Conservation (phyloP, 306 rosid genomes). For the Sesbania bispinosa region DNA sequence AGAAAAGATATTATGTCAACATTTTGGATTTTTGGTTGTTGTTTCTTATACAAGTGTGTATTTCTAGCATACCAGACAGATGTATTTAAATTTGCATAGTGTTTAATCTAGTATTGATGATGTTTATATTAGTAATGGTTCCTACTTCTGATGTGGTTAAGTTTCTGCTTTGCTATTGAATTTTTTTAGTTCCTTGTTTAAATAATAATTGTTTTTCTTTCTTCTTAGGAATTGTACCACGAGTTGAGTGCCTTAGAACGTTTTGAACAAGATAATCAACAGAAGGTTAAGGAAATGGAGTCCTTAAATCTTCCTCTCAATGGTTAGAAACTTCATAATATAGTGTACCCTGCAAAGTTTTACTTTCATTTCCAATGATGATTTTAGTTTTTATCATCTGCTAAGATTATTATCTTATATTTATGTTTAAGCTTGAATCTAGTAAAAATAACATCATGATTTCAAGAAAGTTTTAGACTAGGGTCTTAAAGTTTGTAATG, state of each 20-base stretch:
- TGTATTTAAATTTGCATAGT: not conserved
- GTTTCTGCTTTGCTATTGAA: not conserved
- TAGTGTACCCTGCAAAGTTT: not conserved
- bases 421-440: not conserved
- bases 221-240: slow-evolving; percentile 74
- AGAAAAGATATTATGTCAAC: not conserved
- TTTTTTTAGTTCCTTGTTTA: not conserved
- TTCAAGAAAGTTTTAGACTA: not conserved
- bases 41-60: not conserved
- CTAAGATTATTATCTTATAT: not conserved
- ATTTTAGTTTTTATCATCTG: slow-evolving; percentile 1
- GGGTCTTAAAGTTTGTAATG: too few species aligned
- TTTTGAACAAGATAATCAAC: slow-evolving; percentile 78
- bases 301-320: slow-evolving; percentile 63
- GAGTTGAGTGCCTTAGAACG: slow-evolving; percentile 67
- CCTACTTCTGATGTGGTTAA: not conserved
- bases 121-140: not conserved
- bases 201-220: slow-evolving; percentile 13
- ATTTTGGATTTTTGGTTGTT: slow-evolving; percentile 4
- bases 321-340: slow-evolving; percentile 47
- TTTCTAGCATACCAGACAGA: not conserved
- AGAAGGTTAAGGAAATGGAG: slow-evolving; percentile 68
- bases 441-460: not conserved
- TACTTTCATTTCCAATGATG: not conserved
- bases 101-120: not conserved